phyloP scores from a whole-genome alignment of 148 eudicot genomes.

The Rhododendron ferrugineum region DNA sequence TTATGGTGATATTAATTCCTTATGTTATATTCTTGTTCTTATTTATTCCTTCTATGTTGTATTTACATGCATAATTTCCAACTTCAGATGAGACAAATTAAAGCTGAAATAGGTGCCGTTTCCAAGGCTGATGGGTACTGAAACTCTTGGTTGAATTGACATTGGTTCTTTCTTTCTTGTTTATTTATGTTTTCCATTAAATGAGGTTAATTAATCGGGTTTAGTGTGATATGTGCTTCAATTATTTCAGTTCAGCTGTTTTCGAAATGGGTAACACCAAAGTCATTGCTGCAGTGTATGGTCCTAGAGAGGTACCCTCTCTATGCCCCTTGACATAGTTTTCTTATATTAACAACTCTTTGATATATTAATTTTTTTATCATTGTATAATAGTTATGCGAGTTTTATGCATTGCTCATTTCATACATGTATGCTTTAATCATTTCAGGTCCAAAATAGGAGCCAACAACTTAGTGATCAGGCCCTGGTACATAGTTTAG shows the following conservation, averaged over 20 bases:
- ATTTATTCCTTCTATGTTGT: background rate
- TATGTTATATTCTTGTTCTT: background rate
- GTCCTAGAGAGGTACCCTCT: conserved; percentile 83
- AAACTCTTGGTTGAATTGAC: background rate
- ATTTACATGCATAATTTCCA: background rate
- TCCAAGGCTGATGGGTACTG: conserved; percentile 73
- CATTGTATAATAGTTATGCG: background rate
- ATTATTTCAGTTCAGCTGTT: conserved; percentile 64
- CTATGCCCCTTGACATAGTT: background rate
- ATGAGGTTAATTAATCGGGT: background rate
- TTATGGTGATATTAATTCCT: background rate
- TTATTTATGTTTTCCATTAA: background rate
- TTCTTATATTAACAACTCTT: background rate
- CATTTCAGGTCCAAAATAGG: conserved; percentile 66
- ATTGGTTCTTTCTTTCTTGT: background rate
- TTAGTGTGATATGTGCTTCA: background rate
- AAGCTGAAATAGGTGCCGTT: conserved; percentile 68
- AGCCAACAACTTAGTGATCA: conserved; percentile 67
- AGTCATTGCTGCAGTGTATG: conserved; percentile 94
- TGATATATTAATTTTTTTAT: background rate
- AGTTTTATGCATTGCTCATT: background rate
- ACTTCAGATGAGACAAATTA: conserved; percentile 76
- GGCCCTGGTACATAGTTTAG: conserved; percentile 59
- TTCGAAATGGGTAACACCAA: conserved; percentile 98
- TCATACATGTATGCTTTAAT: background rate